Percentiles rank a stretch among this genome's conserved stretches.
Evolutionary conservation across 2,329 filamentous ascomycete species (phyloP).

Genomic region (Ambrosiella xylebori): DNA sequence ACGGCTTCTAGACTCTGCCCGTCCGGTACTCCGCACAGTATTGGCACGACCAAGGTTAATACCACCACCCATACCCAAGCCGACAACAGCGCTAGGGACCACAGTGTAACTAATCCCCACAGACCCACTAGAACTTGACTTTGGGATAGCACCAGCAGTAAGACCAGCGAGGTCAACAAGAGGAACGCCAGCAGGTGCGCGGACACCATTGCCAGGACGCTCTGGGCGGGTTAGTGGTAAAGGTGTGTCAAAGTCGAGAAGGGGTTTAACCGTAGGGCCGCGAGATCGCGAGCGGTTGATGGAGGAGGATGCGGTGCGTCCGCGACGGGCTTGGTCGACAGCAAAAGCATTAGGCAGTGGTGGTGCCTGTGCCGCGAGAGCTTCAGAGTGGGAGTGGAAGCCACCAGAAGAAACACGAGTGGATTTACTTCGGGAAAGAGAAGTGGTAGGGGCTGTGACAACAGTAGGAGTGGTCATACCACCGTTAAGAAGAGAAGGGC

Average conservation of each 20-base stretch:
- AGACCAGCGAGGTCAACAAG: conserved; percentile 29
- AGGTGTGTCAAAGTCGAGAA: conserved; percentile 48
- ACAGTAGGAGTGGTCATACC: conserved; percentile 8
- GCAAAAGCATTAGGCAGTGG: conserved; percentile 9
- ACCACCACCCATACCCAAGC: conserved; percentile 3
- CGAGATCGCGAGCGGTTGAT: conserved; percentile 16
- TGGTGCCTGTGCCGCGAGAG: neutral
- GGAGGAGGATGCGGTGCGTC: conserved; percentile 3
- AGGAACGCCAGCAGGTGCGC: conserved; percentile 24
- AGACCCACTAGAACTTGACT: neutral
- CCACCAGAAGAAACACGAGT: neutral
- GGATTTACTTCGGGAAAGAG: neutral
- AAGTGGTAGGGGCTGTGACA: neutral
- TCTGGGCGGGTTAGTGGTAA: conserved; percentile 43
- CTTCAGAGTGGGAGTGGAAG: conserved; percentile 10
- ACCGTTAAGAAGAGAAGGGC: conserved; percentile 38
- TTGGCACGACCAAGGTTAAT: conserved; percentile 6
- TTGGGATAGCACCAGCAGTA: conserved; percentile 2
- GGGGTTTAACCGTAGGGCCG: conserved; percentile 15
- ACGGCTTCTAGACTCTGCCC: conserved; percentile 4
- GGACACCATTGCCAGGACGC: conserved; percentile 33
- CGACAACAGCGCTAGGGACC: neutral
- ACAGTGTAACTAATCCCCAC: neutral
- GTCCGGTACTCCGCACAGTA: conserved; percentile 7
- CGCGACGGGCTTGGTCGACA: conserved; percentile 8